Evolutionary conservation across 2,329 filamentous ascomycete genomes (phyloP).

Genomic region (Diaporthe helianthi): DNA sequence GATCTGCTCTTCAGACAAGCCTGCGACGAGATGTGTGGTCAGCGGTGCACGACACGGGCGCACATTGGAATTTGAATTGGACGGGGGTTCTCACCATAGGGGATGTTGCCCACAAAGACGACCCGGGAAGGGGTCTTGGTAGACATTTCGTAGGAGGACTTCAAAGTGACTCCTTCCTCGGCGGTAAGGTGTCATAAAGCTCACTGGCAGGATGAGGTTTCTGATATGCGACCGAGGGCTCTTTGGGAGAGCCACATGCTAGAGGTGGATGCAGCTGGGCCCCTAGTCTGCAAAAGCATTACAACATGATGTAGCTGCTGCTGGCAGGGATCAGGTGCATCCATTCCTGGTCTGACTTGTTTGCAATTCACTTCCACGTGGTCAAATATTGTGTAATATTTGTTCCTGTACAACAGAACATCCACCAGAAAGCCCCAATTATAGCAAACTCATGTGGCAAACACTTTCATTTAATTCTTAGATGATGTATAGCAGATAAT

Average conservation of each 20-base stretch:
- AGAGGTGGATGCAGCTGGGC: background rate
- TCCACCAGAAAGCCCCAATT: background rate
- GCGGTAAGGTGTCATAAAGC: background rate
- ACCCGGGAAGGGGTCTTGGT: slow-evolving; percentile 78
- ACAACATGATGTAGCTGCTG: background rate
- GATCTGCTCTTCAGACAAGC: slow-evolving; percentile 95
- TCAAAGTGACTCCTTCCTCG: background rate
- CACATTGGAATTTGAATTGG: background rate
- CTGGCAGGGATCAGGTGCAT: background rate
- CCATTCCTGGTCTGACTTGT: background rate
- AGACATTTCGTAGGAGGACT: slow-evolving; percentile 61
- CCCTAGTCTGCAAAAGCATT: background rate
- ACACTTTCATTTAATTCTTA: background rate
- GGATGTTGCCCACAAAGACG: slow-evolving; percentile 86
- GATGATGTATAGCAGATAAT: background rate
- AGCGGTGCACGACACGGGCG: background rate
- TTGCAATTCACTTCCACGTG: background rate
- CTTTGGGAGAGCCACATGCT: background rate
- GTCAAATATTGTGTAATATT: background rate
- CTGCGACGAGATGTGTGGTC: slow-evolving; percentile 52
- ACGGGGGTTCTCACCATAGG: slow-evolving; percentile 66
- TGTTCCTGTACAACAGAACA: too few relatives aligned
- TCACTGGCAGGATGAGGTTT: background rate
- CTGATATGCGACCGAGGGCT: background rate
- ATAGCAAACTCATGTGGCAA: rapidly evolving